Percentiles rank a stretch among this genome's conserved stretches.
Conservation (phyloP, 1,284 basidiomycete genomes). For the Microstroma glucosiphilum region DNA sequence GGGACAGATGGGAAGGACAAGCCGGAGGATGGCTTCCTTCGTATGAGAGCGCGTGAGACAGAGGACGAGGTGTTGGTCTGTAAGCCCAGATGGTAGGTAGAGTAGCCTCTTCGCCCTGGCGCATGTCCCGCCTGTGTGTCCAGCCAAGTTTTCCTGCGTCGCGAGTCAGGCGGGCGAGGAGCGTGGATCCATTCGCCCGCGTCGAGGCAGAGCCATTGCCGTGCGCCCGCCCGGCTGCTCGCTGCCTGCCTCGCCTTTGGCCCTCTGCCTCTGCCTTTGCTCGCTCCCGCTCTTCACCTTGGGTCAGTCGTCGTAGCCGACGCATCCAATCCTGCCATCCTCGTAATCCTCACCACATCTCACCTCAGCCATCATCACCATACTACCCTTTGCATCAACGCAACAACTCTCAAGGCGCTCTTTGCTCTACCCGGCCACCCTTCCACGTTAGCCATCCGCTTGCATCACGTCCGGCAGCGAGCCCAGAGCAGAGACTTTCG, state of each 20-base stretch:
- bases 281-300: slow-evolving; percentile 1
- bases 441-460: not conserved
- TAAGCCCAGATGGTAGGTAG: not conserved
- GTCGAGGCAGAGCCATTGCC: not conserved
- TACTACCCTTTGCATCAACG: not conserved
- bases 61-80: not conserved
- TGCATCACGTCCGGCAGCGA: not conserved
- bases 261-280: slow-evolving; percentile 1
- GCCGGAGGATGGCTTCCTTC: no score
- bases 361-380: not conserved
- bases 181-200: no score
- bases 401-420: not conserved
- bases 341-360: not conserved
- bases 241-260: no score
- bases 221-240: slow-evolving; percentile 1
- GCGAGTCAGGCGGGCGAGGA: not conserved
- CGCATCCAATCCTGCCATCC: not conserved
- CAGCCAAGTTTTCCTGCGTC: not conserved
- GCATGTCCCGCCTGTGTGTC: not conserved
- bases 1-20: not conserved
- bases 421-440: not conserved
- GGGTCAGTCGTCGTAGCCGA: not conserved
- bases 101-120: not conserved
- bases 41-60: not conserved
- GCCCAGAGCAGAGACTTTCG: no score